A percentile compares a stretch with the other conserved stretches of the same genome.
Conservation (phyloP, 176 grass and related monocot genomes). For the Zoysia japonica region DNA sequence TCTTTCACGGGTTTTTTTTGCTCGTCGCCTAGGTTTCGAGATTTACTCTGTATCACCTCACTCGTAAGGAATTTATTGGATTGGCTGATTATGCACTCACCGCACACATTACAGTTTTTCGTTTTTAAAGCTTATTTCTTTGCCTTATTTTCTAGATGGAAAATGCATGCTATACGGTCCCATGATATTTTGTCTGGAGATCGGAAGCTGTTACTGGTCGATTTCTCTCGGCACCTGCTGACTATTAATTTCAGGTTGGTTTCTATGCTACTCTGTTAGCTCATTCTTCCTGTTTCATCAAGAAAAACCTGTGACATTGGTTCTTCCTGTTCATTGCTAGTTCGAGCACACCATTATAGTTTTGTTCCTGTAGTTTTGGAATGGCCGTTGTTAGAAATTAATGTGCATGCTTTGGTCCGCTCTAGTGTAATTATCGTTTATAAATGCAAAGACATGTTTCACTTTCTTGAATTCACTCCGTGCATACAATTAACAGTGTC, state of each 20-base stretch:
- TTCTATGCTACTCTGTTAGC: not conserved
- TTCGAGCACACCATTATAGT: not conserved
- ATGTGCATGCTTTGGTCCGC: not conserved
- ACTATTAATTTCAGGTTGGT: slow-evolving; percentile 33
- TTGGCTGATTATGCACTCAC: not conserved
- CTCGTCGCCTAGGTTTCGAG: not conserved
- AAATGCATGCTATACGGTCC: not conserved
- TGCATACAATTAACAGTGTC: not conserved
- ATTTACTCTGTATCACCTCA: slow-evolving; percentile 7
- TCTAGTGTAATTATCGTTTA: not conserved
- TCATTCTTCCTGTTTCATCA: not conserved
- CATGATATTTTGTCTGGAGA: slow-evolving; percentile 17
- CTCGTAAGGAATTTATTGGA: not conserved
- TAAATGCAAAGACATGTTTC: not conserved
- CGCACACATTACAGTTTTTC: not conserved
- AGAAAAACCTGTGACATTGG: not conserved
- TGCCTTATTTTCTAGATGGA: slow-evolving; percentile 31
- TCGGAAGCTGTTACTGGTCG: not conserved
- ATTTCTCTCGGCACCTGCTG: not conserved
- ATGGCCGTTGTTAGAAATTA: not conserved
- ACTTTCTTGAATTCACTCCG: not conserved
- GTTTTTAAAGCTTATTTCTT: slow-evolving; percentile 2
- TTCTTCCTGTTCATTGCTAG: not conserved
- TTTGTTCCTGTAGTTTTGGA: not conserved
- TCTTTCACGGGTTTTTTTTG: not conserved